Base-by-base conservation (phyloP, 768 basidiomycete species). In the Mycena rebaudengoi region DNA sequence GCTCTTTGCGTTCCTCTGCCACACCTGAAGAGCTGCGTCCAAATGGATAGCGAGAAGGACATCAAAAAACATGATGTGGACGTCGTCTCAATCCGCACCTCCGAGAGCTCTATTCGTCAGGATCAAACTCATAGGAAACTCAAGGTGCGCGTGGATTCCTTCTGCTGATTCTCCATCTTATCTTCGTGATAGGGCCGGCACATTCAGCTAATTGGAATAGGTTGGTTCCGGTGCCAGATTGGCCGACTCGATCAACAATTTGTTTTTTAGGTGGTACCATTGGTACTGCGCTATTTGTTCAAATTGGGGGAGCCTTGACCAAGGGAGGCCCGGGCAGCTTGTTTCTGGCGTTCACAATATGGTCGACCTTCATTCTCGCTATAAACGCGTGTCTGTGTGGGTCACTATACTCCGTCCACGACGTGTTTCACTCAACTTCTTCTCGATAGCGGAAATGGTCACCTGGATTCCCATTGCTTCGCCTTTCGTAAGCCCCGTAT, bases 381-480 rank as follows among this genome's bases (percentile, higher is more conserved):
- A 71, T 85, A 50, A 86, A 80, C 64, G 83, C 82, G 51, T 86
- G 84, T 56, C 73, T 80, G 3, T 72, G 79, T 82, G 62, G 28
- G 23, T 20, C 20, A 28, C 18, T 29, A 13, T 32, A 33, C 26
- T 48, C 26, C 18, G 32, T 40, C 52, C 54, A 70, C 73, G 75
- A 25, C 71, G 79, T 54, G 78, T 78, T 43, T 37, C 23, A n/a
- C 11, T 26, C 18, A 30, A 35, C 37, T 39, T 43, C 60, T 75
- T 79, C 62, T 82, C 25, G 29, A 20, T 65, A 85, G 92, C 90
- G 35, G 92, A 94, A 75, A 92, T 93, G 91, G 90, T 91, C 29
- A 86, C 88, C n/a, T 89, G 87, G 78, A 91, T 91, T 6, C 92
- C 92, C 6, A 88, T 93, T 66, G 86, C 90, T 7, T 91, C 92